Evolutionary conservation across 371 early-diverging fungal genomes (phyloP), one percentile per base, ranked within the genome.

Genomic region (Mortierella sp.): DNA sequence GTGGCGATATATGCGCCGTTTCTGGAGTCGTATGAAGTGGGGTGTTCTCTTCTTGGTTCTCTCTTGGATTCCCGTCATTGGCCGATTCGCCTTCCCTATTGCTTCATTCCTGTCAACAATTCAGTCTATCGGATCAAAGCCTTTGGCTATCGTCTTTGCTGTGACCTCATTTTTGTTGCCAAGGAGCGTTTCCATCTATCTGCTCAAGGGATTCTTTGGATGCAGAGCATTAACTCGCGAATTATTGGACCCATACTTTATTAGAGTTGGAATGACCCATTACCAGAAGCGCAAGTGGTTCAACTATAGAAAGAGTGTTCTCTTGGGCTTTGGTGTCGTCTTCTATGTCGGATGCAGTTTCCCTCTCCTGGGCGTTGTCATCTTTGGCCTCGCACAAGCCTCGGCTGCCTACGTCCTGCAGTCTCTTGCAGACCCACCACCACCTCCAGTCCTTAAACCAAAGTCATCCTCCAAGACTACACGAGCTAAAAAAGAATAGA

Each of bases 241-340:
- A 70, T 68, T 92, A 43, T 52, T 92, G 32, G 91, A 89, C 41
- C 92, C 92, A 19, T 92, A 92, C 72, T 91, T 92, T 83, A 84
- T 84, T n/a, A 84, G 92, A 28, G 83, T 89, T 83, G 78, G 79
- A 0, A 86, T 90, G 86, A 72, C 71, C 13, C 84, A 85, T 71
- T 82, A 77, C 52, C 88, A 87, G 66, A 88, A 86, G 70, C 85
- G 84, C 16, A 70, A 83, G 63, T 92, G 90, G 90, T 91, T 92
- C 74, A 87, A 84, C 60, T 86, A 87, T 43, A 82, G 90, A 48
- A 91, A 90, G 72, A 91, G 89, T 69, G 83, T 88, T 1, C 70
- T 92, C 47, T 87, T 91, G 73, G 91, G 90, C 0, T 92, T 91
- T 65, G 90, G 91, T 0, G 88, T 88, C 4, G 87, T 87, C 38